Evolutionary conservation across 2,329 filamentous ascomycete genomes (phyloP).

Genomic region (Cordyceps sp.): DNA sequence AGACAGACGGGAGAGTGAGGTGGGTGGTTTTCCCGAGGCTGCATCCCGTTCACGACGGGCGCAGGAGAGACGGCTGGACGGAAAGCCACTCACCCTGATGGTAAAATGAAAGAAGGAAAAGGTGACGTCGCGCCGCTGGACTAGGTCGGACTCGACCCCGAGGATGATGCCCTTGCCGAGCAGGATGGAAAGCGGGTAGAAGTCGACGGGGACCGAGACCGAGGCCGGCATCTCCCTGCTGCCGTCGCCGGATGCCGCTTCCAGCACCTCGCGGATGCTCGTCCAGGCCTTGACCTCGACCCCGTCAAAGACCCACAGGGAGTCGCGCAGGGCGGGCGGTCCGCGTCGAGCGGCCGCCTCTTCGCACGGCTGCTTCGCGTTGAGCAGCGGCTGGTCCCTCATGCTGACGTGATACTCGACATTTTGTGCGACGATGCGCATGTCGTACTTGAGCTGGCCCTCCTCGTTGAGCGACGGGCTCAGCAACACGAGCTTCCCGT

Average conservation of each 20-base stretch:
- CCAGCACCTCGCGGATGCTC: slow-evolving; percentile 70
- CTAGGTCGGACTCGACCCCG: slow-evolving; percentile 79
- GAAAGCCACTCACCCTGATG: slow-evolving; percentile 49
- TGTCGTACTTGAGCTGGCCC: slow-evolving; percentile 88
- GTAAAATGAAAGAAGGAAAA: slow-evolving; percentile 84
- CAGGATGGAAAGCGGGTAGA: slow-evolving; percentile 79
- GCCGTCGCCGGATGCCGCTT: slow-evolving; percentile 48
- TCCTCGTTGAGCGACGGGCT: slow-evolving; percentile 72
- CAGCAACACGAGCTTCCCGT: slow-evolving; percentile 85
- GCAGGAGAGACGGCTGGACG: not conserved
- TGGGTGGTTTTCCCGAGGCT: too few species aligned
- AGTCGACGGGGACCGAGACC: slow-evolving; percentile 73
- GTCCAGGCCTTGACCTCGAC: slow-evolving; percentile 75
- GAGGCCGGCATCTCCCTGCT: slow-evolving; percentile 55
- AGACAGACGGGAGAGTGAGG: too few species aligned
- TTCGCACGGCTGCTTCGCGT: slow-evolving; percentile 11
- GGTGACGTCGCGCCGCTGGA: slow-evolving; percentile 80
- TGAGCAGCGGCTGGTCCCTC: slow-evolving; percentile 55
- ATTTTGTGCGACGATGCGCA: slow-evolving; percentile 90
- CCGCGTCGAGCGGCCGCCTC: slow-evolving; percentile 9
- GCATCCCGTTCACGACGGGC: too few species aligned
- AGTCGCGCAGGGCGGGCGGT: slow-evolving; percentile 51
- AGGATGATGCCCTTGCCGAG: slow-evolving; percentile 82
- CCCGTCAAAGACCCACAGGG: slow-evolving; percentile 89
- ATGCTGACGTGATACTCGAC: slow-evolving; percentile 91